Conservation (phyloP, 441 rosid species). For the Eutrema salsugineum region DNA sequence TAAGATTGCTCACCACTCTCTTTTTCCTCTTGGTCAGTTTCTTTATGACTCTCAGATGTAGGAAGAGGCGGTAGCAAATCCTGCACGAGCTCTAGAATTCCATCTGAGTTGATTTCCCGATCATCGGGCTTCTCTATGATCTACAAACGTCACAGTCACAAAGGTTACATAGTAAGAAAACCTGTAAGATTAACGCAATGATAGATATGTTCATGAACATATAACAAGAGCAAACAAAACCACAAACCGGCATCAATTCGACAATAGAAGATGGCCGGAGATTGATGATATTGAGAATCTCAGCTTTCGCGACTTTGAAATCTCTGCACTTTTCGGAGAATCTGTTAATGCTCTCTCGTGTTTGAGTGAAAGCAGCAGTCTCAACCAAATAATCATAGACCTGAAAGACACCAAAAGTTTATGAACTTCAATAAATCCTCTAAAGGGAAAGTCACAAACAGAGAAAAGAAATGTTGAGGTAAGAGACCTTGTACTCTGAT, state of each 20-base stretch:
- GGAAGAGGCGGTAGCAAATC: slow-evolving; percentile 26
- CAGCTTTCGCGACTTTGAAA: slow-evolving; percentile 72
- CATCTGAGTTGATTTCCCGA: slow-evolving; percentile 1
- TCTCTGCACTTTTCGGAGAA: slow-evolving; percentile 50
- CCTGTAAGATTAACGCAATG: not conserved
- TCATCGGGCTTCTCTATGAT: slow-evolving; percentile 18
- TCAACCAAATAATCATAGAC: slow-evolving; percentile 73
- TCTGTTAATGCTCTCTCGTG: slow-evolving; percentile 47
- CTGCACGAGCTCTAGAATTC: slow-evolving; percentile 23
- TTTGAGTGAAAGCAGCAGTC: slow-evolving; percentile 55
- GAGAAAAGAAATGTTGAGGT: not conserved
- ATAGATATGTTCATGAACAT: not conserved
- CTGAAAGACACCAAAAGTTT: slow-evolving; percentile 33
- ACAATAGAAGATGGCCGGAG: slow-evolving; percentile 51
- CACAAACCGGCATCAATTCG: slow-evolving; percentile 53
- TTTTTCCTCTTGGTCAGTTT: slow-evolving; percentile 6
- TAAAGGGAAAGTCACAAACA: not conserved
- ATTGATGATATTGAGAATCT: slow-evolving; percentile 73
- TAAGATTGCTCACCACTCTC: slow-evolving; percentile 8
- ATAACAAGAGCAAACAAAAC: not conserved
- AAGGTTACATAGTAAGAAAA: not conserved
- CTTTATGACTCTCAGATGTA: not conserved
- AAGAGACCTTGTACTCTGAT: slow-evolving; percentile 70
- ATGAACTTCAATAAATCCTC: not conserved
- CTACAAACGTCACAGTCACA: slow-evolving; percentile 6